A percentile compares a stretch with the other conserved stretches of the same genome.
Evolutionary conservation across 2,329 filamentous ascomycete genomes (phyloP).

Genomic region (Colletotrichum sp.): DNA sequence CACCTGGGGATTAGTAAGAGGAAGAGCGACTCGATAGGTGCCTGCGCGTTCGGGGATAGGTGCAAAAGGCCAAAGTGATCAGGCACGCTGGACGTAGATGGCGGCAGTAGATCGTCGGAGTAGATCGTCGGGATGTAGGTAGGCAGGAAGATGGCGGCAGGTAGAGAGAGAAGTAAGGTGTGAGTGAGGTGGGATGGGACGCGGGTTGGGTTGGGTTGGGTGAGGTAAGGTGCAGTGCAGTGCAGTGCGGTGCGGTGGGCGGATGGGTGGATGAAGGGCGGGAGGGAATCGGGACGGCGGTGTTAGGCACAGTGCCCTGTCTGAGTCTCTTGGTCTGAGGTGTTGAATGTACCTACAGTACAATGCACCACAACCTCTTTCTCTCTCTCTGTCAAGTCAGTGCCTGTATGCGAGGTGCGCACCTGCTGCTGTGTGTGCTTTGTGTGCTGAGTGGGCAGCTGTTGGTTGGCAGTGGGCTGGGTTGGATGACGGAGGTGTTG

Average conservation of each 20-base stretch:
- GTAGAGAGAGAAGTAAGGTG: not conserved
- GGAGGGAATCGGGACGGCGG: not conserved
- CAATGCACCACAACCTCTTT: not conserved
- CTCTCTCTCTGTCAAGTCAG: not conserved
- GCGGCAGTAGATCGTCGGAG: not conserved
- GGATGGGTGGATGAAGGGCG: not conserved
- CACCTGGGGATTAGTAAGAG: not conserved
- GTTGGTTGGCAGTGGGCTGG: not conserved
- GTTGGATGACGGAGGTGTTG: not conserved
- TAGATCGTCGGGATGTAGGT: not conserved
- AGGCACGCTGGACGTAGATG: not conserved
- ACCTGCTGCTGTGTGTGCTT: not conserved
- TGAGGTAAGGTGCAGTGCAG: not conserved
- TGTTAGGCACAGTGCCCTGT: not conserved
- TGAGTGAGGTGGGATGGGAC: not conserved
- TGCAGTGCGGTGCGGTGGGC: not conserved
- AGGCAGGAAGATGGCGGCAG: not conserved
- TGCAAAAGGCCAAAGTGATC: not conserved
- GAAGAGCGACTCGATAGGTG: not conserved
- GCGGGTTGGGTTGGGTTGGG: not conserved
- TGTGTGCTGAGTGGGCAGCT: not conserved
- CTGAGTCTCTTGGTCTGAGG: not conserved
- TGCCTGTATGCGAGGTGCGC: not conserved
- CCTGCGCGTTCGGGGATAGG: not conserved
- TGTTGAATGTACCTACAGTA: not conserved